phyloP scores from a whole-genome alignment of 2,329 filamentous ascomycete genomes.

The Aspergillus cejpii region DNA sequence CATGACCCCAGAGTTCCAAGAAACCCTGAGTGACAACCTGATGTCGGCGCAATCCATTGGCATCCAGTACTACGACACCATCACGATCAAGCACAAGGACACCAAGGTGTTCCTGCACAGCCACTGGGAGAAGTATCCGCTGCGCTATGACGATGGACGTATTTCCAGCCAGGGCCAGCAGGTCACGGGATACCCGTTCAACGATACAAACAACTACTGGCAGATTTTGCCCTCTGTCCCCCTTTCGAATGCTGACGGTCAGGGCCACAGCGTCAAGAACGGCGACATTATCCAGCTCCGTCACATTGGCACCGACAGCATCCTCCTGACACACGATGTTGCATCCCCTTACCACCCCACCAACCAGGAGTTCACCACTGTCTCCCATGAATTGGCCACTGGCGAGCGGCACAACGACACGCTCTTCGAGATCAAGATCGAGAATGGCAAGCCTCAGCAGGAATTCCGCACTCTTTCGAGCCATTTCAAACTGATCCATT shows the following conservation, averaged over 20 bases:
- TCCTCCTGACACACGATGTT: conserved; percentile 90
- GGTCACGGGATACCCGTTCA: conserved; percentile 94
- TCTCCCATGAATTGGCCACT: conserved; percentile 63
- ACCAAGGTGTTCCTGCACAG: conserved; percentile 95
- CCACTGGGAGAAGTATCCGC: conserved; percentile 78
- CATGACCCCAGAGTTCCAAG: conserved; percentile 97
- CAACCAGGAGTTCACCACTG: conserved; percentile 96
- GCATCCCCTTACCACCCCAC: conserved; percentile 94
- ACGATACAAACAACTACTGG: conserved; percentile 99
- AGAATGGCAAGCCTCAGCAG: conserved; percentile 71
- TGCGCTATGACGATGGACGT: conserved; percentile 93
- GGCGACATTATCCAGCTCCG: conserved; percentile 80
- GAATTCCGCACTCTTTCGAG: conserved; percentile 86
- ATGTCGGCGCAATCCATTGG: conserved; percentile 82
- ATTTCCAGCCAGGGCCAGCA: conserved; percentile 97
- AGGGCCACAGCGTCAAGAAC: conserved; percentile 65
- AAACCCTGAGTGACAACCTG: conserved; percentile 88
- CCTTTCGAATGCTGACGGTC: conserved; percentile 48
- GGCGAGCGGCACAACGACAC: conserved; percentile 77
- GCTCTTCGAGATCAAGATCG: conserved; percentile 84
- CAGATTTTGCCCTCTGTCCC: conserved; percentile 67
- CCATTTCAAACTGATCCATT: conserved; percentile 93
- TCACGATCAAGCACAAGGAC: conserved; percentile 91
- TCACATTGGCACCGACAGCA: conserved; percentile 76
- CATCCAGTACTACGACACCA: conserved; percentile 83